phyloP scores from a whole-genome alignment of 129 eudicot genomes.

The Flaveria bidentis region DNA sequence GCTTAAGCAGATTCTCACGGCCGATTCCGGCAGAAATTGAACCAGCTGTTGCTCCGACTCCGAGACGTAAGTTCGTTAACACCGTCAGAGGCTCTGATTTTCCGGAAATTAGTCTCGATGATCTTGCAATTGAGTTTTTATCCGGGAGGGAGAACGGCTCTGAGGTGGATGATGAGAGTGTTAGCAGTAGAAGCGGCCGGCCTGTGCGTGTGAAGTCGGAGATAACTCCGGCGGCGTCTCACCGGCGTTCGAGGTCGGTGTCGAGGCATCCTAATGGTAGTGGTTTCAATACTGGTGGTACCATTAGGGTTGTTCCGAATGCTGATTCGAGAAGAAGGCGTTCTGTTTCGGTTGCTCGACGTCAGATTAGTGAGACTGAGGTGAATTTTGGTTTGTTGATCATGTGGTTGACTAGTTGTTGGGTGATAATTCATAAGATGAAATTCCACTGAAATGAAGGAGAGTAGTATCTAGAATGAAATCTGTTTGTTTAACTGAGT shows the following conservation, averaged over 20 bases:
- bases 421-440: background rate
- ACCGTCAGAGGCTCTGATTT: conserved; percentile 68
- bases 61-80: conserved; percentile 81
- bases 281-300: conserved; percentile 21
- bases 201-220: conserved; percentile 33
- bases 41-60: conserved; percentile 39
- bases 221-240: conserved; percentile 43
- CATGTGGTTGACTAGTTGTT: background rate
- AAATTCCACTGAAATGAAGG: conserved; percentile 2
- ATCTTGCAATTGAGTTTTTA: conserved; percentile 82
- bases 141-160: conserved; percentile 40
- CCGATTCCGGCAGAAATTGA: conserved; percentile 42
- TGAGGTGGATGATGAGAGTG: conserved; percentile 31
- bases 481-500: conserved; percentile 13
- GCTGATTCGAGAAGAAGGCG: conserved; percentile 69
- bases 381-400: conserved; percentile 21
- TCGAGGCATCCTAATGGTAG: conserved; percentile 48
- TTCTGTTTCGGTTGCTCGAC: conserved; percentile 74
- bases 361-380: conserved; percentile 70
- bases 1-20: conserved; percentile 72
- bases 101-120: conserved; percentile 81
- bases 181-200: conserved; percentile 39
- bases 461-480: background rate
- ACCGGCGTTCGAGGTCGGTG: conserved; percentile 75
- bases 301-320: conserved; percentile 31